Evolutionary conservation across 2,329 filamentous ascomycete species (phyloP).

Genomic region (Aureobasidium namibiae): DNA sequence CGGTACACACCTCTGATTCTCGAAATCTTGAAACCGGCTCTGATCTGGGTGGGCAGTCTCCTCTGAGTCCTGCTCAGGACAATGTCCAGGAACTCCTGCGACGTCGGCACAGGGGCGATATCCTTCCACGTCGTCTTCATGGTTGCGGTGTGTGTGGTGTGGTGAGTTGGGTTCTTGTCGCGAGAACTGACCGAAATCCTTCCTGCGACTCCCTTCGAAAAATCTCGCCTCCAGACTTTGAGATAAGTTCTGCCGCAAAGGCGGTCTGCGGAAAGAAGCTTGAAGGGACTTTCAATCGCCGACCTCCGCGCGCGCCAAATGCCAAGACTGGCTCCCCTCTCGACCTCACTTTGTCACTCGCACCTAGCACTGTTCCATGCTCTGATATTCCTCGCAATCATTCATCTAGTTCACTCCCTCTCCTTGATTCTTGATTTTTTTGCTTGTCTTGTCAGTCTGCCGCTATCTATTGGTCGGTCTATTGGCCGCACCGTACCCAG

Average conservation of each 20-base stretch:
- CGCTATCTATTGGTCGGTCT: too few species aligned
- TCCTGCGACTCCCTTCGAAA: neutral
- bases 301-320: neutral
- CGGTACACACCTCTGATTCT: constrained; percentile 61
- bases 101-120: constrained; percentile 55
- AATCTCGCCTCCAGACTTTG: constrained; percentile 8
- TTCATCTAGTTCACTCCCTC: neutral
- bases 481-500: neutral
- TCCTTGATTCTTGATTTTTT: neutral
- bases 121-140: constrained; percentile 57
- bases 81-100: constrained; percentile 95
- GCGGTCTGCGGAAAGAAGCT: constrained; percentile 4
- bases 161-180: neutral
- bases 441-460: neutral
- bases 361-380: neutral
- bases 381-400: too few species aligned
- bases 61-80: constrained; percentile 89
- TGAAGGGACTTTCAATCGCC: neutral
- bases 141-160: constrained; percentile 19
- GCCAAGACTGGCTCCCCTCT: neutral
- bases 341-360: neutral
- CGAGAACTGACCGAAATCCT: constrained; percentile 1
- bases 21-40: constrained; percentile 90
- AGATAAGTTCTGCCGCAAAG: neutral
- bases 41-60: constrained; percentile 88